These are phyloP conservation scores for Quercus wislizeni DNA, from an alignment of 306 rosid species.

Conservation along the genomic window DNA sequence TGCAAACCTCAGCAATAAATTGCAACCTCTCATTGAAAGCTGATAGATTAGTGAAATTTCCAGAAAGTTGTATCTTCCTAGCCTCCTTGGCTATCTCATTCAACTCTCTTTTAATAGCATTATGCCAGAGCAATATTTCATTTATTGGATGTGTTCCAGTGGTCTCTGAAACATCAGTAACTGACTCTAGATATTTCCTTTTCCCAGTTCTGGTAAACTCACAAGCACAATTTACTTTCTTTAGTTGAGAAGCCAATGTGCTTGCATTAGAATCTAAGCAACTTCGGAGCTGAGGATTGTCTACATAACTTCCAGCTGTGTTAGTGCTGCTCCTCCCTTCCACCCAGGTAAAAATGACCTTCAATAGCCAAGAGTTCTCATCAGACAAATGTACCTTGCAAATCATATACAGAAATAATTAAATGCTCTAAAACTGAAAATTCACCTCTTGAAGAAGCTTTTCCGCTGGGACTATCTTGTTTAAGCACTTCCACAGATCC, in stretches of 20 bases:
- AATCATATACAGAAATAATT: slow-evolving; percentile 21
- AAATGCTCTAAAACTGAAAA: slow-evolving; percentile 23
- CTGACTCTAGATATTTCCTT: slow-evolving; percentile 69
- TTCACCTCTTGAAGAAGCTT: slow-evolving; percentile 93
- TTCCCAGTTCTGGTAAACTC: slow-evolving; percentile 63
- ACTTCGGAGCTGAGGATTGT: slow-evolving; percentile 47
- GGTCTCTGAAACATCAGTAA: slow-evolving; percentile 49
- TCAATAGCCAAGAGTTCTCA: slow-evolving; percentile 32
- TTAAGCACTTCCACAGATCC: slow-evolving; percentile 72
- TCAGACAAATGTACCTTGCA: slow-evolving; percentile 11
- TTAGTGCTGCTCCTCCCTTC: slow-evolving; percentile 49
- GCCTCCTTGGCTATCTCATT: slow-evolving; percentile 74
- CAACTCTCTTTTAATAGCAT: slow-evolving; percentile 85
- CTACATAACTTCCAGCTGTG: slow-evolving; percentile 30
- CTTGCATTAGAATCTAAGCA: slow-evolving; percentile 35
- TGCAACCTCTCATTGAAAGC: slow-evolving; percentile 89
- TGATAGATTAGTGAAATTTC: slow-evolving; percentile 75
- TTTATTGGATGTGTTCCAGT: slow-evolving; percentile 74
- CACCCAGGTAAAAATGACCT: slow-evolving; percentile 98
- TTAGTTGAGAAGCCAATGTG: slow-evolving; percentile 41
- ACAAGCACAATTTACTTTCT: slow-evolving; percentile 51
- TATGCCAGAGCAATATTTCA: slow-evolving; percentile 96
- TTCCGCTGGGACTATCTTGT: slow-evolving; percentile 84
- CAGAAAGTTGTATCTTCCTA: slow-evolving; percentile 51
- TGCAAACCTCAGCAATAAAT: slow-evolving; percentile 96